These are phyloP conservation scores for Rachicladosporium sp. DNA, from an alignment of 2,329 filamentous ascomycete genomes.

Conservation along the genomic window DNA sequence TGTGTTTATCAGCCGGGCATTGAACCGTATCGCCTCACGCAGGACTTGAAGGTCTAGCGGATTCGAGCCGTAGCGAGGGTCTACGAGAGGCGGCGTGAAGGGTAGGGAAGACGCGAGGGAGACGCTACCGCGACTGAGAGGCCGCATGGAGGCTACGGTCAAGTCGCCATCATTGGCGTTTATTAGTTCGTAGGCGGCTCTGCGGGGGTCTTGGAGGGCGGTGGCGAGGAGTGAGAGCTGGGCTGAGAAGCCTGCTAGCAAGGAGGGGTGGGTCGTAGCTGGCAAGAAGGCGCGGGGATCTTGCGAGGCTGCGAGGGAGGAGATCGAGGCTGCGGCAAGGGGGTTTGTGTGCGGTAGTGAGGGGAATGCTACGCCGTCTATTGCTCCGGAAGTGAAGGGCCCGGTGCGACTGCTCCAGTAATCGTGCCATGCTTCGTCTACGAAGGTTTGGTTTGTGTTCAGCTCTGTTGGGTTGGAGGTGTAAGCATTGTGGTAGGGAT, in stretches of 20 bases:
- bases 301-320: constrained; percentile 10
- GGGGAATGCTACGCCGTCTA: constrained; percentile 19
- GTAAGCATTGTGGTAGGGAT: constrained; percentile 12
- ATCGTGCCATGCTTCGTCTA: constrained; percentile 12
- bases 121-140: constrained; percentile 35
- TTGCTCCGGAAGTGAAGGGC: constrained; percentile 15
- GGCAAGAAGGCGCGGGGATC: constrained; percentile 11
- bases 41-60: constrained; percentile 25
- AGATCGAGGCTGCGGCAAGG: constrained; percentile 5
- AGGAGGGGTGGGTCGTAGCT: constrained; percentile 6
- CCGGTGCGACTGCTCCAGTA: constrained; percentile 19
- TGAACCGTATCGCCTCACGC: constrained; percentile 18
- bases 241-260: constrained; percentile 16
- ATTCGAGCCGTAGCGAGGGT: constrained; percentile 35
- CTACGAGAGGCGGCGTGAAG: constrained; percentile 28
- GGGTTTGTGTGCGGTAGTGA: constrained; percentile 13
- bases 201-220: constrained; percentile 12
- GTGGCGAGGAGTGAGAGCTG: constrained; percentile 14
- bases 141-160: constrained; percentile 26
- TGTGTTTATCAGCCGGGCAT: constrained; percentile 16
- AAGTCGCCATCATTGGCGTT: constrained; percentile 21
- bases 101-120: constrained; percentile 27
- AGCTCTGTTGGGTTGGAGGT: constrained; percentile 11
- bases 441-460: constrained; percentile 15
- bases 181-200: constrained; percentile 20